phyloP scores from a whole-genome alignment of 2,329 filamentous ascomycete genomes.

The Penicillium olsonii region DNA sequence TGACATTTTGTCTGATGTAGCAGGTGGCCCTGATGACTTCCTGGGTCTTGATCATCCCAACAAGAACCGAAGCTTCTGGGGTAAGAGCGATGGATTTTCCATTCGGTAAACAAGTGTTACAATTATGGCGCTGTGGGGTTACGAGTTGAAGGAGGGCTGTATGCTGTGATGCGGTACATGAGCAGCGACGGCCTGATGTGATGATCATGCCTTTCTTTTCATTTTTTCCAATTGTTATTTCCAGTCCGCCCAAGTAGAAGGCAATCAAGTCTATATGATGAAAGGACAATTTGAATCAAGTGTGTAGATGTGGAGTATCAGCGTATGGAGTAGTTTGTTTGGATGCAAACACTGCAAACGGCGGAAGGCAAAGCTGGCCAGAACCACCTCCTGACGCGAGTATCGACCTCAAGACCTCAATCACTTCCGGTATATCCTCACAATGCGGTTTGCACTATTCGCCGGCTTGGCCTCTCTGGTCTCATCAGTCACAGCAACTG shows the following conservation, averaged over 20 bases:
- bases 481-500: slow-evolving; percentile 77
- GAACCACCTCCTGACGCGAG: slow-evolving; percentile 31
- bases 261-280: slow-evolving; percentile 7
- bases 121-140: slow-evolving; percentile 21
- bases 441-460: slow-evolving; percentile 67
- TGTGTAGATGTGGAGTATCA: slow-evolving; percentile 9
- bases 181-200: slow-evolving; percentile 21
- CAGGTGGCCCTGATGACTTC: slow-evolving; percentile 78
- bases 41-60: slow-evolving; percentile 68
- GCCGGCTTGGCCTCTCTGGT: slow-evolving; percentile 70
- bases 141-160: slow-evolving; percentile 18
- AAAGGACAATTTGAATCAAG: neutral
- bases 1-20: slow-evolving; percentile 52
- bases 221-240: slow-evolving; percentile 5
- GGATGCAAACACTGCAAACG: slow-evolving; percentile 40
- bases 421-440: slow-evolving; percentile 21
- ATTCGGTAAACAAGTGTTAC: slow-evolving; percentile 52
- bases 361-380: slow-evolving; percentile 34
- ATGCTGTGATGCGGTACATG: slow-evolving; percentile 23
- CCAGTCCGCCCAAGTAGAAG: slow-evolving; percentile 9
- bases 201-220: slow-evolving; percentile 17
- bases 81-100: slow-evolving; percentile 64
- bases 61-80: slow-evolving; percentile 61
- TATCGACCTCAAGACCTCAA: slow-evolving; percentile 14
- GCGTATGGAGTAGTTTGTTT: slow-evolving; percentile 21